These are phyloP conservation scores for Fusarium xylarioides DNA, from an alignment of 2,329 filamentous ascomycete genomes.

Conservation along the genomic window DNA sequence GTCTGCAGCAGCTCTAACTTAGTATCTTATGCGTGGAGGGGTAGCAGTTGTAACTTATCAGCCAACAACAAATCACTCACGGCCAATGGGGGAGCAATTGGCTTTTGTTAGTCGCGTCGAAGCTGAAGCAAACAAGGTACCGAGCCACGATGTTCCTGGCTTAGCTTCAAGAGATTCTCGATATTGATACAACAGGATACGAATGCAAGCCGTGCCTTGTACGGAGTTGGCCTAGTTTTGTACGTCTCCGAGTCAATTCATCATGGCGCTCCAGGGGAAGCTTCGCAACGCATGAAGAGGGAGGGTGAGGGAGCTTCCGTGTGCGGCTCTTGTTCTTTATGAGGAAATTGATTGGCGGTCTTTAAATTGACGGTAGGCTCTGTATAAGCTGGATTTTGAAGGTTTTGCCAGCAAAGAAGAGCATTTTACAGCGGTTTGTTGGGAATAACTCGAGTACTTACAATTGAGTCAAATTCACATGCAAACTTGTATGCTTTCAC, in stretches of 20 bases:
- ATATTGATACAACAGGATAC: slow-evolving; percentile 9
- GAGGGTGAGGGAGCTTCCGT: slow-evolving; percentile 13
- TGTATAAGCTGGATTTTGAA: background rate
- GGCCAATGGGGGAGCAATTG: slow-evolving; percentile 22
- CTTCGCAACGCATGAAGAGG: slow-evolving; percentile 4
- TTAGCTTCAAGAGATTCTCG: slow-evolving; percentile 17
- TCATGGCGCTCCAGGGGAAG: slow-evolving; percentile 21
- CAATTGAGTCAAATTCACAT: background rate
- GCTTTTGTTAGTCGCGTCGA: slow-evolving; percentile 20
- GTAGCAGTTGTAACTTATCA: background rate
- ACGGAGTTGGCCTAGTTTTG: slow-evolving; percentile 29
- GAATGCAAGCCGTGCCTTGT: slow-evolving; percentile 13
- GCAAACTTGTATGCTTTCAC: background rate
- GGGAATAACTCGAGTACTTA: background rate
- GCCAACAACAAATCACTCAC: slow-evolving; percentile 35
- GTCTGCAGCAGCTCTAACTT: slow-evolving; percentile 2
- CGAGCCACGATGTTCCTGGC: slow-evolving; percentile 25
- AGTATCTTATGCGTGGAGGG: background rate
- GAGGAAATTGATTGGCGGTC: slow-evolving; percentile 15
- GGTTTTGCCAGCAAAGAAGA: background rate
- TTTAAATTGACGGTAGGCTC: background rate
- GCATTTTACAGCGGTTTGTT: background rate
- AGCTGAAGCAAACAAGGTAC: background rate
- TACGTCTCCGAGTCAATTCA: slow-evolving; percentile 15
- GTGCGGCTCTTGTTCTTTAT: slow-evolving; percentile 22